Evolutionary conservation across 1,139 yeast genomes (phyloP).

Genomic region (Pichia cactophila): DNA sequence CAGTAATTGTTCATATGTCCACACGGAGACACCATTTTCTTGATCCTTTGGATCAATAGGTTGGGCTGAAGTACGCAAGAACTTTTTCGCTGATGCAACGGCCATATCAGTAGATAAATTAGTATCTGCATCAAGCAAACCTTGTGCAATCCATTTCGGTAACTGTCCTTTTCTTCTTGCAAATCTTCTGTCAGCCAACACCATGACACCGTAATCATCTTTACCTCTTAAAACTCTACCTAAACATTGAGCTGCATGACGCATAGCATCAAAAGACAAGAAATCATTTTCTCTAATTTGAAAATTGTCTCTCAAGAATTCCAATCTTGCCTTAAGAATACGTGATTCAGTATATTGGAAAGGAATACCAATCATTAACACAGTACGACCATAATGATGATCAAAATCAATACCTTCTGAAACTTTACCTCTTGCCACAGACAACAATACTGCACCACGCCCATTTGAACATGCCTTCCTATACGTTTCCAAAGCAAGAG

Average conservation of each 20-base stretch:
- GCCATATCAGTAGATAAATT: slow-evolving; percentile 97
- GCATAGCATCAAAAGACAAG: slow-evolving; percentile 96
- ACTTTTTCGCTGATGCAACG: slow-evolving; percentile 86
- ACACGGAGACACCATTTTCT: slow-evolving; percentile 81
- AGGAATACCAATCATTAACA: slow-evolving; percentile 97
- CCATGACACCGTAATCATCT: slow-evolving; percentile 98
- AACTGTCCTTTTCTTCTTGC: slow-evolving; percentile 77
- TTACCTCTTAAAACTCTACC: slow-evolving; percentile 97
- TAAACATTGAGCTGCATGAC: slow-evolving; percentile 98
- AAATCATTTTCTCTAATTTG: slow-evolving; percentile 92
- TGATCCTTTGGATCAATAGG: slow-evolving; percentile 87
- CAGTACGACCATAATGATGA: slow-evolving; percentile 96
- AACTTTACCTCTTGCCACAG: slow-evolving; percentile 98
- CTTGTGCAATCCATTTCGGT: slow-evolving; percentile 97
- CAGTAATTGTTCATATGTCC: slow-evolving; percentile 71
- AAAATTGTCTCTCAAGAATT: slow-evolving; percentile 85
- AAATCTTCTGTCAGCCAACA: slow-evolving; percentile 88
- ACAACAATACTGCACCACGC: slow-evolving; percentile 88
- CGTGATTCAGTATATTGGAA: slow-evolving; percentile 98
- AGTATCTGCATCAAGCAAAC: slow-evolving; percentile 81
- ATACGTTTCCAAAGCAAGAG: slow-evolving; percentile 89
- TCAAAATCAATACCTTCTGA: slow-evolving; percentile 99
- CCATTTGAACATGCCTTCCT: slow-evolving; percentile 97
- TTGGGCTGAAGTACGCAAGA: slow-evolving; percentile 87
- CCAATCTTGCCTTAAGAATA: slow-evolving; percentile 87